Percentiles rank a stretch among this genome's conserved stretches.
These are phyloP conservation scores for Aspergillus baeticus DNA, from an alignment of 495 filamentous ascomycete species.

Conservation along the genomic window DNA sequence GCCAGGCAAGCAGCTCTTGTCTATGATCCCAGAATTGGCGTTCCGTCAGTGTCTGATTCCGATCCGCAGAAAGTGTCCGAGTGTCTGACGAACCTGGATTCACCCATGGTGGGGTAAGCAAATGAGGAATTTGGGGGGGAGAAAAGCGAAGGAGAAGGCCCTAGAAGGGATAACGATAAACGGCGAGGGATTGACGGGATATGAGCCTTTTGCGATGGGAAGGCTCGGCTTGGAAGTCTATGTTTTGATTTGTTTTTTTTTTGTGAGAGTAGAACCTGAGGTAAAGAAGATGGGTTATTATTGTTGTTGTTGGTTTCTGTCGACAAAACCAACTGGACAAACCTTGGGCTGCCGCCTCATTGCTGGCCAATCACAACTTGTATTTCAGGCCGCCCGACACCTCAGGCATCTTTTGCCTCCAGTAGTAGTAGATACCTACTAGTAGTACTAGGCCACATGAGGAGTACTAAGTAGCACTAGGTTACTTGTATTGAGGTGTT, in stretches of 20 bases:
- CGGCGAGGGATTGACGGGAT: background rate
- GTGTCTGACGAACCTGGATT: conserved; percentile 47
- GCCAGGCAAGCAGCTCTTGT: conserved; percentile 94
- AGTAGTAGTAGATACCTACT: background rate
- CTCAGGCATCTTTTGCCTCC: background rate
- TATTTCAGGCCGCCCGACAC: conserved; percentile 17
- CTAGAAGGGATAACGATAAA: background rate
- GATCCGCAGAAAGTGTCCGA: background rate
- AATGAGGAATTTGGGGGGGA: conserved; percentile 3
- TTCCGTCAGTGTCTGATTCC: conserved; percentile 1
- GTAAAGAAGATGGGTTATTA: conserved; percentile 5
- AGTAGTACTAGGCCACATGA: background rate
- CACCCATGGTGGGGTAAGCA: conserved; percentile 51
- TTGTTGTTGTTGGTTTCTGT: conserved; percentile 42
- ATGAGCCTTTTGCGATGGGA: background rate
- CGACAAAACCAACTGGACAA: conserved; percentile 38
- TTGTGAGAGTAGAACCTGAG: background rate
- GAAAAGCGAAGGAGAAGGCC: background rate
- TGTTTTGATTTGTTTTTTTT: background rate
- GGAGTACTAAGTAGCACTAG: no score
- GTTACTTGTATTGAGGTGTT: no score
- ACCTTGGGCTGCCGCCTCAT: conserved; percentile 31
- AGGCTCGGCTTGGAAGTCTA: background rate
- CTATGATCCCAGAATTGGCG: conserved; percentile 41
- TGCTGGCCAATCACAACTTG: conserved; percentile 28